Percentiles rank a stretch among this genome's conserved stretches.
phyloP scores from a whole-genome alignment of 2,329 filamentous ascomycete species.

The Endoconidiophora polonica region DNA sequence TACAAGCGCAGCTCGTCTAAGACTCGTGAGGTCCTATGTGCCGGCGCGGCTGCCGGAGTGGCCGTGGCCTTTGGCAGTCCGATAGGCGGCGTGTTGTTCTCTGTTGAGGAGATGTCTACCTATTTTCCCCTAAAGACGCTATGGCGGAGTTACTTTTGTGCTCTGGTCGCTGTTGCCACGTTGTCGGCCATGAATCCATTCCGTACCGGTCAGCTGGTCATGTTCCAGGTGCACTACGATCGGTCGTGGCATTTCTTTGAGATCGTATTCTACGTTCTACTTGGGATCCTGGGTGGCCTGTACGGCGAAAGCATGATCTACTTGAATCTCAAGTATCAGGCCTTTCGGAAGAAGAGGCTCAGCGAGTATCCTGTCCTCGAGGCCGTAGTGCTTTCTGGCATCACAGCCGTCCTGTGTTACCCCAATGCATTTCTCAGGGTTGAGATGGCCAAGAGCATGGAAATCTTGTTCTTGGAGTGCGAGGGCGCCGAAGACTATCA shows the following conservation, averaged over 20 bases:
- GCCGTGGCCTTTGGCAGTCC: constrained; percentile 95
- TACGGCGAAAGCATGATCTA: constrained; percentile 97
- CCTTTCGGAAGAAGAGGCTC: constrained; percentile 88
- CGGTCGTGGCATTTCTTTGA: constrained; percentile 98
- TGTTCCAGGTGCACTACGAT: constrained; percentile 96
- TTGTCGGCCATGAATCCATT: constrained; percentile 95
- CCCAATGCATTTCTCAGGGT: constrained; percentile 90
- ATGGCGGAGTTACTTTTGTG: constrained; percentile 97
- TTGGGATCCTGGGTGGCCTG: constrained; percentile 83
- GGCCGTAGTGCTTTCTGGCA: constrained; percentile 63
- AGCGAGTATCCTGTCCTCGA: constrained; percentile 71
- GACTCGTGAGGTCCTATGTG: constrained; percentile 85
- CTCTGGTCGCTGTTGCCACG: constrained; percentile 82
- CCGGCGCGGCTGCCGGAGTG: constrained; percentile 85
- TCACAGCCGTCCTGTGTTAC: constrained; percentile 86
- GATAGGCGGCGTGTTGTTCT: constrained; percentile 92
- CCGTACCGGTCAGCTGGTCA: constrained; percentile 89
- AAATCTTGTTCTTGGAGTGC: constrained; percentile 89
- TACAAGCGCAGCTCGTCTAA: constrained; percentile 86
- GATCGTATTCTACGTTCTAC: constrained; percentile 74
- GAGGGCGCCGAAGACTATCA: constrained; percentile 79
- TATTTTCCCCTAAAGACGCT: constrained; percentile 94
- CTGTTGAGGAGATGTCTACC: constrained; percentile 91
- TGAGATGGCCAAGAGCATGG: constrained; percentile 99
- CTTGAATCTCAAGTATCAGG: constrained; percentile 81